Evolutionary conservation across 257 asterid species (phyloP), one percentile per base, ranked within the genome.

Genomic region (Nemophila menziesii): DNA sequence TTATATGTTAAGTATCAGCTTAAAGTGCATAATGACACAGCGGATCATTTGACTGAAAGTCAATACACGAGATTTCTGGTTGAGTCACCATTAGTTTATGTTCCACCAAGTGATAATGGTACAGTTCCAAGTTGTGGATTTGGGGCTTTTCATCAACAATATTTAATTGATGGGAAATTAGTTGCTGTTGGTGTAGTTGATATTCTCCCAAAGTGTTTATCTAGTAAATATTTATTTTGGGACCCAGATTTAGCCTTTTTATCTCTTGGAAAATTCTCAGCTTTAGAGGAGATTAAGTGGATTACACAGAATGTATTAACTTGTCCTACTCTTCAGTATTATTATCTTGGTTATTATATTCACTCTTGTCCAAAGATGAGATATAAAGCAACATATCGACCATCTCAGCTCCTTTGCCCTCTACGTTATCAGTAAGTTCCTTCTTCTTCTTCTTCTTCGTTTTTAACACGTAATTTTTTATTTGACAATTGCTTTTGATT

Each of bases 71-170:
- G 76, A 52, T 90, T 90, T 66, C 73, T 90, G 73, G 96, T 90
- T 44, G 99, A 90, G 64, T 70, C 94, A 39, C 99, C 99, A 39
- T 66, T 90, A 55, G 54, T 73, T 26, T 71, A 66, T 58, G 66
- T 79, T 64, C 78, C 92, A 15, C 75, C 93, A 17, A 56, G 59
- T 24, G 76, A 60, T 33, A 73, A 71, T 56, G 66, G 48, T 51
- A 46, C 80, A 17, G 86, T 67, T 43, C 89, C 96, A 43, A 78
- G 77, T 13, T 85, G 92, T 69, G 99, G 96, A 45, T 79, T 79
- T 56, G 96, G 99, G 46, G 85, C 99, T 55, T 90, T 90, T 63
- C 99, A 90, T 77, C 96, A 81, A 77, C 99, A 90, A 74, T 90
- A 90, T 66, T 39, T 81, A 64, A 54, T 90, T 43, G 96, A 79